Conservation (phyloP, 2,329 filamentous ascomycete genomes). For the Nothopassalora personata region DNA sequence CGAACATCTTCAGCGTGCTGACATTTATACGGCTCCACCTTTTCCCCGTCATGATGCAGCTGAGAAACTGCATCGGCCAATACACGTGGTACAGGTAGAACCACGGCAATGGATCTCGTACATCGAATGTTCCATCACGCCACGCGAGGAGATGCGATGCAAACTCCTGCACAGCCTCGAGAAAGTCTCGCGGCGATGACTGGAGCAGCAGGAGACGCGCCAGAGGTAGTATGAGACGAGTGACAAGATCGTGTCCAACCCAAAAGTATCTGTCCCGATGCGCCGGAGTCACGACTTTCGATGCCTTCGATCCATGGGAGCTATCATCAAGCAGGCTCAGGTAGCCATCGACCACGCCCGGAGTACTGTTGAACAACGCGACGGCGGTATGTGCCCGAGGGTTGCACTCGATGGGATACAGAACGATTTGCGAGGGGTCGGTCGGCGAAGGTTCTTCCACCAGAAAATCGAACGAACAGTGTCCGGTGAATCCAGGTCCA, state of each 20-base stretch:
- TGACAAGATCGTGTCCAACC: conserved; percentile 61
- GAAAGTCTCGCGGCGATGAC: conserved; percentile 23
- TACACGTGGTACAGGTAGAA: conserved; percentile 51
- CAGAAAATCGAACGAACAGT: conserved; percentile 68
- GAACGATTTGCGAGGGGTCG: conserved; percentile 28
- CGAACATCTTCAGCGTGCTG: conserved; percentile 59
- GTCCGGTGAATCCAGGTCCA: conserved; percentile 56
- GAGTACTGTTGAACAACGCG: conserved; percentile 50
- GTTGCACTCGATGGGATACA: conserved; percentile 68
- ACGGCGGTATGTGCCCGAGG: conserved; percentile 64
- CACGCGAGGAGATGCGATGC: conserved; percentile 41
- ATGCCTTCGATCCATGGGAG: conserved; percentile 19
- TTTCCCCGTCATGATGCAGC: conserved; percentile 40
- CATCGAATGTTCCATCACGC: conserved; percentile 47
- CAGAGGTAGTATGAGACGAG: conserved; percentile 47
- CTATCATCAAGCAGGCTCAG: conserved; percentile 40
- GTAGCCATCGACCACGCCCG: conserved; percentile 48
- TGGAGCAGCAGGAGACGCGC: conserved; percentile 34
- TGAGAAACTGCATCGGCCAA: conserved; percentile 50
- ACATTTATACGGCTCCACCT: conserved; percentile 64
- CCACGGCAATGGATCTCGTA: conserved; percentile 48
- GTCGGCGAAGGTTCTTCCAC: conserved; percentile 40
- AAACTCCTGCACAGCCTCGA: conserved; percentile 32
- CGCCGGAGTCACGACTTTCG: conserved; percentile 17
- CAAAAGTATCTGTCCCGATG: conserved; percentile 50